Evolutionary conservation across 352 stramenopile species (phyloP), one percentile per base, ranked within the genome.

Genomic region (Phytophthora macrochlamydospora): DNA sequence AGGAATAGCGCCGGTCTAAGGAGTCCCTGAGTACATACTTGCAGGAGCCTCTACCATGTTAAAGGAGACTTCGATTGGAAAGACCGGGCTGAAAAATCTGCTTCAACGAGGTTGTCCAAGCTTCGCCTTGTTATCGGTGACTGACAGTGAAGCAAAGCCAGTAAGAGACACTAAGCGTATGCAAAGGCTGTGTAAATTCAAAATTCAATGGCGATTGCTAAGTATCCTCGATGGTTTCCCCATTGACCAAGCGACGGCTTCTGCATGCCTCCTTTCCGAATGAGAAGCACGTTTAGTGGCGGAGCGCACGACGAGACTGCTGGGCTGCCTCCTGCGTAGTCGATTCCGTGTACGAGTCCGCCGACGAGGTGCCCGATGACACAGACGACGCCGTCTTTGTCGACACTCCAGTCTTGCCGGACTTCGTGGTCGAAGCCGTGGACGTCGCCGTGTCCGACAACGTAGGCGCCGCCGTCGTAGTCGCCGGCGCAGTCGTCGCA

Each of bases 341-440:
- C 32, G 65, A 72, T 30, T 72, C 58, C 28, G 58, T 30, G 28
- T 72, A 67, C 58, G 45, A 53, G n/a, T 72, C 65, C 28, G 51
- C 45, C 14, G 57, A 67, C 2, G 58, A 71, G 43, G 65, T 72
- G 9, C 40, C 48, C 8, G 52, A 67, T 9, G 58, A 56, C 14
- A 40, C 46, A 12, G 59, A 38, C 24, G 64, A 59, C 13, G 57
- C 31, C 24, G 59, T 60, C 33, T 45, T 56, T n/a, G 59, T 58
- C 43, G 59, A 67, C 8, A 61, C 52, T 12, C 53, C 65, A 11
- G 53, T 60, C 29, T 67, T 65, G 32, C 53, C 58, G 11, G 59
- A 61, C 24, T 63, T 62, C 31, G 64, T 56, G 38, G 51, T 58
- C 37, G 53, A 40, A n/a, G 64, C 44, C 14, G 64, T 28, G 7